These are phyloP conservation scores for Pseudisothecium myosuroides DNA, from an alignment of 225 moss, liverwort and hornwort species.

Conservation along the genomic window DNA sequence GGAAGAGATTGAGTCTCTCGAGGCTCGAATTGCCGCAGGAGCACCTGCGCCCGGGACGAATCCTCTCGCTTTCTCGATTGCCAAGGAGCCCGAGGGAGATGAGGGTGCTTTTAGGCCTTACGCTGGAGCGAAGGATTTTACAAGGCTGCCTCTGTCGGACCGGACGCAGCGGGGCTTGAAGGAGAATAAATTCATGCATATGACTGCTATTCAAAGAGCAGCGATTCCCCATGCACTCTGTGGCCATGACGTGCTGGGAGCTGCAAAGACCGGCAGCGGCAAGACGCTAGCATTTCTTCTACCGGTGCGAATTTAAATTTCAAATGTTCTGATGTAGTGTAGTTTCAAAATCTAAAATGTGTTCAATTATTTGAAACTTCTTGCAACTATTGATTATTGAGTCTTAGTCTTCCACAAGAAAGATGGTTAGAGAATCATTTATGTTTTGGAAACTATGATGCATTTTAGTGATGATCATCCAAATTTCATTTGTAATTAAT, in stretches of 20 bases:
- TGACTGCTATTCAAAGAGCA: conserved; percentile 97
- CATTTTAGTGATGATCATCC: neutral
- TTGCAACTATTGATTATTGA: too few relatives aligned
- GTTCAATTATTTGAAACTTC: neutral
- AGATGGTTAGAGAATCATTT: neutral
- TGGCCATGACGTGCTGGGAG: conserved; percentile 88
- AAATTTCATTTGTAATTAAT: neutral
- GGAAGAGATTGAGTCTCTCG: conserved; percentile 52
- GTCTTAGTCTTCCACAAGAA: neutral
- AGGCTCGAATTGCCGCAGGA: conserved; percentile 62
- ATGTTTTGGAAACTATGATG: neutral
- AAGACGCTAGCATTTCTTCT: conserved; percentile 88
- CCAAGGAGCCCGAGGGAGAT: conserved; percentile 22
- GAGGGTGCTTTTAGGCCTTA: conserved; percentile 29
- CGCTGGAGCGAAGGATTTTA: conserved; percentile 69
- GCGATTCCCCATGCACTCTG: conserved; percentile 85
- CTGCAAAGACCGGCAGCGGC: conserved; percentile 96
- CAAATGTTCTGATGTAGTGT: neutral
- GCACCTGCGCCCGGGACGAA: conserved; percentile 74
- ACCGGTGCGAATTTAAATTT: conserved; percentile 40
- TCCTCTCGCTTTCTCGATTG: conserved; percentile 49
- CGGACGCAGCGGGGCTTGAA: conserved; percentile 71
- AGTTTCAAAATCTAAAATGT: neutral
- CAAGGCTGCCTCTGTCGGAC: conserved; percentile 72
- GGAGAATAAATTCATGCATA: conserved; percentile 67